Base-by-base conservation (phyloP, 129 eudicot species). In the Centrapalus pauciflorus region DNA sequence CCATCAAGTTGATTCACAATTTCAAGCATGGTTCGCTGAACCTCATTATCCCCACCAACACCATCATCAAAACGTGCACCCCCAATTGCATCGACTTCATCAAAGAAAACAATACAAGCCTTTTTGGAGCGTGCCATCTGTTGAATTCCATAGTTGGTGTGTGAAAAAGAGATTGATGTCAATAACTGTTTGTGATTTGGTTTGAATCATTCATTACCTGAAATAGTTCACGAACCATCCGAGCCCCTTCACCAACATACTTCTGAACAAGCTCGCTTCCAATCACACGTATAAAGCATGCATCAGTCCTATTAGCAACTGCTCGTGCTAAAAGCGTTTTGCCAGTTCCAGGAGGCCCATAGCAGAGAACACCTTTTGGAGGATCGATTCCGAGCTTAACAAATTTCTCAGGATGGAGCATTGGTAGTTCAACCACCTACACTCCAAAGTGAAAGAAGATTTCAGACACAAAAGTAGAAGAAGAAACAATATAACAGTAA, bases 261-360 rank as follows among this genome's bases (percentile, higher is more conserved):
- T 89, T 94, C 77, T 89, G 95, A 46, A 94, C 99, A 21, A 94
- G 83, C 69, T 89, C 99, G 70, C 95, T 86, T 29, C 97, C 97
- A 69, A 94, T 89, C 26, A 94, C 99, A 61, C 97, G 95, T 20
- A 94, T 94, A 55, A 89, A 94, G 33, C 97, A 94, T 14, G 99
- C 99, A 75, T 94, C 97, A 3, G 97, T 89, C 61, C 95, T 65
- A 50, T 89, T 94, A 33, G 99, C 99, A 32, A 94, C 97, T 10
- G 99, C 99, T 81, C 99, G 84, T 1, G 97, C 99, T 61, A 94
- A 55, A 19, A 94, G 95, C 9, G 97, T 94, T 80, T 94, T 89
- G 17, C 99, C 97, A 17, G 99, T 94, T 52, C 99, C 99, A 57
- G 99, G 99, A n/a, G 99, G 95, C 29, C 99, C 99, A 64, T 89